Evolutionary conservation across 306 rosid species (phyloP).

Genomic region (Ormosia semicastrata): DNA sequence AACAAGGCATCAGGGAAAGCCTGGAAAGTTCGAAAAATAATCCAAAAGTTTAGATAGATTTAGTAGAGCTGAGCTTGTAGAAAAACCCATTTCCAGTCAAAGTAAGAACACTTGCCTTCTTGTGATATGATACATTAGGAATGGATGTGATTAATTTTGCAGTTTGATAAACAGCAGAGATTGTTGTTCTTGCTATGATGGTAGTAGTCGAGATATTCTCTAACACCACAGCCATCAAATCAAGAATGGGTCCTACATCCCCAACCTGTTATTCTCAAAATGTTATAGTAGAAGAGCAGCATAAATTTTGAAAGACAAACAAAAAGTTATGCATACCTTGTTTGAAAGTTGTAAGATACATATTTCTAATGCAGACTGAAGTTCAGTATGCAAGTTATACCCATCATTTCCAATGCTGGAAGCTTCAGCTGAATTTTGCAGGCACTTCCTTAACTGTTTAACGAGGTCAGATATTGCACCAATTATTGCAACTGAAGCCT

Average conservation of each 20-base stretch:
- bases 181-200: constrained; percentile 69
- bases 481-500: constrained; percentile 58
- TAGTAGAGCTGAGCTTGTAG: constrained; percentile 16
- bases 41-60: constrained; percentile 23
- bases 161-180: constrained; percentile 76
- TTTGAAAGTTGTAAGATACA: constrained; percentile 69
- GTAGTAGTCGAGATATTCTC: constrained; percentile 61
- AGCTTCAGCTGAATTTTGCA: constrained; percentile 61
- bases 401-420: constrained; percentile 42
- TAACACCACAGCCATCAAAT: constrained; percentile 81
- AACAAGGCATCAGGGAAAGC: constrained; percentile 92
- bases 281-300: constrained; percentile 23
- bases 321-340: constrained; percentile 53
- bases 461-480: constrained; percentile 81
- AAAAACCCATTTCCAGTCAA: constrained; percentile 15
- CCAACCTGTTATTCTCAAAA: constrained; percentile 67
- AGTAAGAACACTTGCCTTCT: constrained; percentile 55
- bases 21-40: constrained; percentile 44
- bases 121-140: constrained; percentile 78
- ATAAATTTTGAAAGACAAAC: constrained; percentile 16
- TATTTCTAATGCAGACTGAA: constrained; percentile 67
- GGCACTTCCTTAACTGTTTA: constrained; percentile 78
- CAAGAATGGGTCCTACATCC: constrained; percentile 90
- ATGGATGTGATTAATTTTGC: constrained; percentile 69
- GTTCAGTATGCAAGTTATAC: constrained; percentile 54